phyloP scores from a whole-genome alignment of 192 early-diverging fungal genomes.

The Podila epigama region DNA sequence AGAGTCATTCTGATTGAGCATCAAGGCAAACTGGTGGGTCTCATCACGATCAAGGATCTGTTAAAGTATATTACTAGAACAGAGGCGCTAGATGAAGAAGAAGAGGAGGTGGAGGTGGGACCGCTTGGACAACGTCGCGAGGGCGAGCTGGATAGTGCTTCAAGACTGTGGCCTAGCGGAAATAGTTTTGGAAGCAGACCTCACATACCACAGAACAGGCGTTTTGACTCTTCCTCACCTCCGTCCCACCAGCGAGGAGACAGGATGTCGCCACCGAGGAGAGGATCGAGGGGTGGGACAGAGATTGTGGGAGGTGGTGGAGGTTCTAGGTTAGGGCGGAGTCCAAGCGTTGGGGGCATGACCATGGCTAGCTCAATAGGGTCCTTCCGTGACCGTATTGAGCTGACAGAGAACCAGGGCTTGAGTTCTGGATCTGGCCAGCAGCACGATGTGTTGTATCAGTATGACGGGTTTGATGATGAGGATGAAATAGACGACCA shows the following conservation, averaged over 20 bases:
- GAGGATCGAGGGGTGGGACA: not conserved
- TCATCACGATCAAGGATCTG: constrained; percentile 82
- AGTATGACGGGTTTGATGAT: constrained; percentile 19
- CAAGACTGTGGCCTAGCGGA: not conserved
- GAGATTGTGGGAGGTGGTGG: too few relatives aligned
- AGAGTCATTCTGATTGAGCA: constrained; percentile 74
- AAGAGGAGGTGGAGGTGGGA: constrained; percentile 26
- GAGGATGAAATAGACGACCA: constrained; percentile 21
- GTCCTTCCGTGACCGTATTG: constrained; percentile 39
- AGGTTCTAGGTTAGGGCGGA: too few relatives aligned
- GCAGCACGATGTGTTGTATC: constrained; percentile 25
- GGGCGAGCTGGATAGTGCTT: not conserved
- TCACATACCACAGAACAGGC: not conserved
- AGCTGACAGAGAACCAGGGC: constrained; percentile 17
- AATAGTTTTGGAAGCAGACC: not conserved
- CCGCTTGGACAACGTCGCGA: not conserved
- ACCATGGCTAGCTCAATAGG: constrained; percentile 42
- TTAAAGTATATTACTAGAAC: constrained; percentile 64
- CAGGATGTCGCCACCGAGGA: too few relatives aligned
- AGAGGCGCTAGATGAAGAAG: constrained; percentile 49
- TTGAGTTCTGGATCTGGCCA: not conserved
- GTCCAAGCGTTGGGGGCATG: constrained; percentile 32
- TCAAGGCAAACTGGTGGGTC: constrained; percentile 65
- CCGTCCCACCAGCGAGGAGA: too few relatives aligned
- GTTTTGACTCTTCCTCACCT: too few relatives aligned